These are phyloP conservation scores for Pouteria glomerata DNA, from an alignment of 148 eudicot species.

Conservation along the genomic window DNA sequence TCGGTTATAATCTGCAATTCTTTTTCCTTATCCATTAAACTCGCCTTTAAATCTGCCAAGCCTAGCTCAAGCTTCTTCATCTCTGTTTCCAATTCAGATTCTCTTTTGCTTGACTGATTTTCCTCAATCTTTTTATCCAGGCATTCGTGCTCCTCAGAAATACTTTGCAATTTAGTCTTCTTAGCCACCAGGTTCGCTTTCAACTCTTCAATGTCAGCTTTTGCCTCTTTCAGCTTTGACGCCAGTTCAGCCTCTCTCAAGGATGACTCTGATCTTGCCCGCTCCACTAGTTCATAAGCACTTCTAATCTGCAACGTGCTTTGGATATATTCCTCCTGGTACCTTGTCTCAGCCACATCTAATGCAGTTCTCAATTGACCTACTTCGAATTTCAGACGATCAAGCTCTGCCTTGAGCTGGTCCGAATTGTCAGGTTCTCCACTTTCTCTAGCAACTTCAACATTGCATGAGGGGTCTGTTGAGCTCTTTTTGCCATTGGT, in stretches of 20 bases:
- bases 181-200: slow-evolving; percentile 34
- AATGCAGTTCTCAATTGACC: slow-evolving; percentile 43
- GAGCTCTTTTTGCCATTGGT: slow-evolving; percentile 10
- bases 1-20: slow-evolving; percentile 31
- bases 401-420: slow-evolving; percentile 40
- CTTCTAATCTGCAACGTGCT: slow-evolving; percentile 69
- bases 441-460: slow-evolving; percentile 5
- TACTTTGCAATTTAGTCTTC: slow-evolving; percentile 23
- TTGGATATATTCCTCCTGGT: slow-evolving; percentile 57
- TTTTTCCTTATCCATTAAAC: slow-evolving; percentile 47
- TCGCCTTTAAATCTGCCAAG: slow-evolving; percentile 35
- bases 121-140: slow-evolving; percentile 23
- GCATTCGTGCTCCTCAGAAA: slow-evolving; percentile 29
- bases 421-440: slow-evolving; percentile 26
- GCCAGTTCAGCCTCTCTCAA: slow-evolving; percentile 43
- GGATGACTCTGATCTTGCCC: slow-evolving; percentile 43
- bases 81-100: slow-evolving; percentile 32
- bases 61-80: slow-evolving; percentile 33
- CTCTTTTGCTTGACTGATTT: slow-evolving; percentile 19
- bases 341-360: slow-evolving; percentile 64
- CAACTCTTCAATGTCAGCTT: slow-evolving; percentile 36
- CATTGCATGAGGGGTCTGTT: slow-evolving; percentile 3
- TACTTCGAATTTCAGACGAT: slow-evolving; percentile 40
- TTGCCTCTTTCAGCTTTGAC: slow-evolving; percentile 40
- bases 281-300: slow-evolving; percentile 69